Evolutionary conservation across 2,329 filamentous ascomycete genomes (phyloP), one percentile per base, ranked within the genome.

Genomic region (Colletotrichum orbiculare): DNA sequence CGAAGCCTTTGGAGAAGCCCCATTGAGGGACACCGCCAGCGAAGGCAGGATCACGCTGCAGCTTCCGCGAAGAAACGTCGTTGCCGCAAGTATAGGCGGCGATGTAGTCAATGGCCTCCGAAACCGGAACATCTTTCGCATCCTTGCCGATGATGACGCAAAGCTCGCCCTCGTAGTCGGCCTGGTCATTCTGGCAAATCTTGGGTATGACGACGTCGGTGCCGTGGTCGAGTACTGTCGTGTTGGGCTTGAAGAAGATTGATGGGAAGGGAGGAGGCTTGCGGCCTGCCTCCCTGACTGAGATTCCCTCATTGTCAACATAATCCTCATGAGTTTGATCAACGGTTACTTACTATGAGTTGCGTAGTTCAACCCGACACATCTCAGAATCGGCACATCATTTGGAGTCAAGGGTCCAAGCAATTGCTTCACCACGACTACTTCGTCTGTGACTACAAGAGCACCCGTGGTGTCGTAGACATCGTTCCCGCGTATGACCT

Each of bases 301-400:
- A 54, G n/a, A 46, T 4, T 25, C 11, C 8, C n/a, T 13, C 9
- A 10, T 9, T 3, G 10, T 46, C 42, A 45, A 45, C 5, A 46
- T 5, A 25, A 25, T 25, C 4, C 25, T 25, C 25, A 5, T 25
- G 25, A 4, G 25, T 25, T 25, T 25, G 25, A 25, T 25, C 3
- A 25, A 25, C 25, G 25, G 25, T 12, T 4, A 52, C 75, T 63
- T 63, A 81, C 79, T 85, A 69, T 89, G 87, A 57, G 84, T 87
- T 43, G 81, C 80, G 69, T 88, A 89, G 69, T 89, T 89, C 35
- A 89, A 71, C 0, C 87, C 87, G 11, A 88, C 81, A 68, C 87
- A 89, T 17, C 85, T 75, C 4, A 89, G 70, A 47, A 87, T 85
- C 0, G 85, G 83, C 0, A 88, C 83, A 54, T 88, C 84, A 2